phyloP scores from a whole-genome alignment of 108 stramenopile species.

The Mayamaea pseudoterrestris region DNA sequence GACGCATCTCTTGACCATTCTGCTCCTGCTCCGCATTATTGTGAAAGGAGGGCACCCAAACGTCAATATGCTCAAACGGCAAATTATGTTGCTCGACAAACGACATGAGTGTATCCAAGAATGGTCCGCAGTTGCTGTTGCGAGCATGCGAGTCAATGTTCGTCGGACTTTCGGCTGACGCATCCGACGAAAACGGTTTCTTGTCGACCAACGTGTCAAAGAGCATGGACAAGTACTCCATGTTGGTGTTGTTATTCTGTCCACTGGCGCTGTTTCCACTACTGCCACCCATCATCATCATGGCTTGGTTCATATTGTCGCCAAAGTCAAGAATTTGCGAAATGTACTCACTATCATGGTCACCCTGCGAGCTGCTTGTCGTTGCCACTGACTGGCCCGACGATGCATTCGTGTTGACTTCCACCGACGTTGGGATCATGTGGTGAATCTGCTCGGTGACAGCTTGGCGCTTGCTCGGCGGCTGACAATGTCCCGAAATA shows the following conservation, averaged over 20 bases:
- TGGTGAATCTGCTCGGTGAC: not conserved
- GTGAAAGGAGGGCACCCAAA: constrained; percentile 67
- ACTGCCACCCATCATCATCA: constrained; percentile 3
- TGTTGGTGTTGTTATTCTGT: not conserved
- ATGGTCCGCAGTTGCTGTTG: constrained; percentile 15
- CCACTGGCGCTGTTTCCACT: constrained; percentile 3
- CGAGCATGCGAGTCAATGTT: constrained; percentile 1
- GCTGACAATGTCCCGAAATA: constrained; percentile 14
- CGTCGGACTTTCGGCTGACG: not conserved
- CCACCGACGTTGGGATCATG: not conserved
- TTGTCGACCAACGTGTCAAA: constrained; percentile 5
- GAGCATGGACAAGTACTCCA: constrained; percentile 23
- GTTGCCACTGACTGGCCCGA: constrained; percentile 2
- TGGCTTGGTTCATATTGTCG: constrained; percentile 1
- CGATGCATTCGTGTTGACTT: not conserved
- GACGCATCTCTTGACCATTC: constrained; percentile 15
- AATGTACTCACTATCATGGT: not conserved
- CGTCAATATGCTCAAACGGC: constrained; percentile 59
- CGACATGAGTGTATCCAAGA: constrained; percentile 32
- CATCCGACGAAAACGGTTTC: not conserved
- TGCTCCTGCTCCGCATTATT: constrained; percentile 17
- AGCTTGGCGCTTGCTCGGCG: not conserved
- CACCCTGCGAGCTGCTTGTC: constrained; percentile 1
- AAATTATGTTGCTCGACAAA: constrained; percentile 30
- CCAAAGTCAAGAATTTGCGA: constrained; percentile 4